phyloP scores from a whole-genome alignment of 805 yeast genomes.

The Zygosaccharomyces lentus region DNA sequence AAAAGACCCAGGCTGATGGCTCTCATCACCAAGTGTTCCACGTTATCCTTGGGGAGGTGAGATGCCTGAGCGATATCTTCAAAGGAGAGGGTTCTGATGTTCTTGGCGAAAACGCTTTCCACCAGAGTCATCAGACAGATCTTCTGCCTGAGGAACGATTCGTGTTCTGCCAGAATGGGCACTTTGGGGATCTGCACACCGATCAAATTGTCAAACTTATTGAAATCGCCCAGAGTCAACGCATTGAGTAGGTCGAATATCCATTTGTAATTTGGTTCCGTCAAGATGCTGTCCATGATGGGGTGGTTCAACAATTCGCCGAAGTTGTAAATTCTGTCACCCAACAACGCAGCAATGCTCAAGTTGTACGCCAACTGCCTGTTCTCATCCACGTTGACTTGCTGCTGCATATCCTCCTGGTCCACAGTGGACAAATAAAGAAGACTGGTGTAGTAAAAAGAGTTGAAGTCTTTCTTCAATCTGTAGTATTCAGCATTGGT shows the following conservation, averaged over 20 bases:
- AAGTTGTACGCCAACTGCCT: slow-evolving; percentile 66
- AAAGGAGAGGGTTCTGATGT: slow-evolving; percentile 69
- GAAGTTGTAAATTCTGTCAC: slow-evolving; percentile 89
- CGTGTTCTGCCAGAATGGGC: slow-evolving; percentile 55
- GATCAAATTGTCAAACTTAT: slow-evolving; percentile 52
- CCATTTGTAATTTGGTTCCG: slow-evolving; percentile 57
- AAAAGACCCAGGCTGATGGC: slow-evolving; percentile 80
- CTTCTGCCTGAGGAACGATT: slow-evolving; percentile 76
- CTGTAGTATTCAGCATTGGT: slow-evolving; percentile 75
- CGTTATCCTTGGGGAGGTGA: slow-evolving; percentile 54
- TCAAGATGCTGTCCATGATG: slow-evolving; percentile 51
- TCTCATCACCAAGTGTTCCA: slow-evolving; percentile 88
- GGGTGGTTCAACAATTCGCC: slow-evolving; percentile 94
- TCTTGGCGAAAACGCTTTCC: slow-evolving; percentile 79
- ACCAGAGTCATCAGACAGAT: slow-evolving; percentile 88
- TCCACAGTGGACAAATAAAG: slow-evolving; percentile 73
- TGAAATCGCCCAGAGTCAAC: slow-evolving; percentile 74
- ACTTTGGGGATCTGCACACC: slow-evolving; percentile 39
- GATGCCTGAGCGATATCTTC: slow-evolving; percentile 70
- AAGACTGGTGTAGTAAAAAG: slow-evolving; percentile 75
- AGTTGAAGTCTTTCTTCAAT: slow-evolving; percentile 70
- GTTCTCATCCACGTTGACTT: slow-evolving; percentile 38
- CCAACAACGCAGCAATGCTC: slow-evolving; percentile 80
- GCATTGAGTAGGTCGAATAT: slow-evolving; percentile 63
- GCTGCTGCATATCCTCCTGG: slow-evolving; percentile 23